Conservation (phyloP, 176 grass and related monocot species). For the Zizania latifolia region DNA sequence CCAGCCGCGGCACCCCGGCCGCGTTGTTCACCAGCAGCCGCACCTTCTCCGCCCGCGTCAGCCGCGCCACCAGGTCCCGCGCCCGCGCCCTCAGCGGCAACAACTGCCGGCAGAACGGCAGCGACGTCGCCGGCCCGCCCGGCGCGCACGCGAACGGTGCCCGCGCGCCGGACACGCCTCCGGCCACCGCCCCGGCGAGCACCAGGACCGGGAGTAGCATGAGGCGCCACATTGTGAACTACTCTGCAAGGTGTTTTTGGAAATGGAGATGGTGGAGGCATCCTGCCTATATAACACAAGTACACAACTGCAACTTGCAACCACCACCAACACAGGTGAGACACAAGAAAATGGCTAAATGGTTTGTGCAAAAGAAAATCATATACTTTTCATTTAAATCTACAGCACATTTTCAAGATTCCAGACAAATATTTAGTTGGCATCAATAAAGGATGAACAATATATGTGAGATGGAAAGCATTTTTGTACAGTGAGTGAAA, state of each 20-base stretch:
- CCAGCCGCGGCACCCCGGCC: slow-evolving; percentile 57
- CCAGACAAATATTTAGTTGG: not conserved
- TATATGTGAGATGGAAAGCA: not conserved
- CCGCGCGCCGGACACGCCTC: not conserved
- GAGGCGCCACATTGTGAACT: slow-evolving; percentile 19
- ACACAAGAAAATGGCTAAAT: not conserved
- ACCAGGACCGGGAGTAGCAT: slow-evolving; percentile 1
- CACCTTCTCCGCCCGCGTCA: slow-evolving; percentile 72
- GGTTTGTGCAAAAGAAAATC: slow-evolving; percentile 9
- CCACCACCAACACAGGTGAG: not conserved
- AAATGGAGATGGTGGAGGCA: not conserved
- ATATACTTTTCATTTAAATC: not conserved
- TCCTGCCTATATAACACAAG: slow-evolving; percentile 29
- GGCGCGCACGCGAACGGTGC: slow-evolving; percentile 57
- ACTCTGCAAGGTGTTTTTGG: not conserved
- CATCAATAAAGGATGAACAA: too few relatives aligned
- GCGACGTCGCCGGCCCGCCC: slow-evolving; percentile 27
- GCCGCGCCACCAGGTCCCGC: slow-evolving; percentile 48
- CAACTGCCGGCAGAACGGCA: slow-evolving; percentile 44
- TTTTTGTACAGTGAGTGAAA: not conserved
- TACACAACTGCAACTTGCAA: not conserved
- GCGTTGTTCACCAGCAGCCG: slow-evolving; percentile 77
- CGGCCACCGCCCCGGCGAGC: not conserved
- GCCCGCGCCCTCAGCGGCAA: slow-evolving; percentile 31
- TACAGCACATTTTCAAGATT: not conserved